Conservation (phyloP, 1,284 basidiomycete species). For the Omphalotus olearius region DNA sequence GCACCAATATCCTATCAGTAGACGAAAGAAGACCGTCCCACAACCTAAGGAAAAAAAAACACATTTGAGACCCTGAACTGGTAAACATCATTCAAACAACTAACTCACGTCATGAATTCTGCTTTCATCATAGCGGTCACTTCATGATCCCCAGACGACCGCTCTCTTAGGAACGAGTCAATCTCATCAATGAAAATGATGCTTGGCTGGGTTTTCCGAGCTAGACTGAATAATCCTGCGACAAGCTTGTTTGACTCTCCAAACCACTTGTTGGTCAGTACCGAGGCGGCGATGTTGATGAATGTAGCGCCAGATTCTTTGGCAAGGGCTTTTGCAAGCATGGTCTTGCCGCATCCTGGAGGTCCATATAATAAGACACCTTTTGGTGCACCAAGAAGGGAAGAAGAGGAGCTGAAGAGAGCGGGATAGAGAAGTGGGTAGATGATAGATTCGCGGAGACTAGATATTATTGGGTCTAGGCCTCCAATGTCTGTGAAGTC, state of each 20-base stretch:
- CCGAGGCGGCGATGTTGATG: constrained; percentile 83
- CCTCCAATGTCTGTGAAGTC: constrained; percentile 83
- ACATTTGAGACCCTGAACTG: constrained; percentile 10
- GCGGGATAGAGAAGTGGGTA: constrained; percentile 93
- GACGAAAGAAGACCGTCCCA: constrained; percentile 97
- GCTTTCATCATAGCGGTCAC: constrained; percentile 99
- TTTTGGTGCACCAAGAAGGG: constrained; percentile 70
- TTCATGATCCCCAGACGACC: constrained; percentile 89
- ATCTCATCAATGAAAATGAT: constrained; percentile 98
- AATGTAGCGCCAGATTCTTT: constrained; percentile 98
- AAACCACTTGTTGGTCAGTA: constrained; percentile 92
- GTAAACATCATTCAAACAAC: background rate
- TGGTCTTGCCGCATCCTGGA: constrained; percentile 92
- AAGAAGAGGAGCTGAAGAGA: constrained; percentile 76
- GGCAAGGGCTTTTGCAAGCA: constrained; percentile 93
- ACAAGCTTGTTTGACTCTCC: constrained; percentile 99
- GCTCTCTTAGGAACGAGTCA: constrained; percentile 90
- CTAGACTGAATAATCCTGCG: constrained; percentile 87
- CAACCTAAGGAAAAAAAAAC: constrained; percentile 44
- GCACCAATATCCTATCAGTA: constrained; percentile 83
- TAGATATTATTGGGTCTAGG: constrained; percentile 87
- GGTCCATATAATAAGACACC: constrained; percentile 88
- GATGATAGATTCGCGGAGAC: constrained; percentile 93
- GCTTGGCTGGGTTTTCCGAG: constrained; percentile 77
- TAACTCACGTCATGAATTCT: constrained; percentile 96